A percentile compares a stretch with the other conserved stretches of the same genome.
Evolutionary conservation across 345 rosid species (phyloP).

Genomic region (Cochlearia excelsa): DNA sequence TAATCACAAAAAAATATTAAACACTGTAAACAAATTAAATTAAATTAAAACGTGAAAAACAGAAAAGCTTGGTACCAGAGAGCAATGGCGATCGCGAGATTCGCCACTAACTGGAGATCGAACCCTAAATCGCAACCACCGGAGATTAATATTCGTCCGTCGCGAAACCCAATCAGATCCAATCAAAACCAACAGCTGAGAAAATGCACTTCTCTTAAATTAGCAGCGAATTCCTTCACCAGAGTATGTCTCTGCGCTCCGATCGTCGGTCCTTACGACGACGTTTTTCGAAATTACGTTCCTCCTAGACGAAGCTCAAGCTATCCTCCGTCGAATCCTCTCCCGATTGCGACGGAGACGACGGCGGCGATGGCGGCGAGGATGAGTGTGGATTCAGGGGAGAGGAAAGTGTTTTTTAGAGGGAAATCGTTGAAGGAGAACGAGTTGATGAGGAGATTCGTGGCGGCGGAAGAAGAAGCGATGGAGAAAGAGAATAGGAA

Average conservation of each 20-base stretch:
- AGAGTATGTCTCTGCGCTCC: constrained; percentile 90
- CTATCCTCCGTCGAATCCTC: constrained; percentile 71
- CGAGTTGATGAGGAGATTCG: constrained; percentile 87
- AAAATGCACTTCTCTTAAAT: constrained; percentile 68
- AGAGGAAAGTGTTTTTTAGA: constrained; percentile 67
- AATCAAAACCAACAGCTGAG: constrained; percentile 45
- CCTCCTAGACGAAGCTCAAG: constrained; percentile 87
- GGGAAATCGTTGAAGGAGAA: constrained; percentile 89
- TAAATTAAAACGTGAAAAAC: constrained; percentile 6
- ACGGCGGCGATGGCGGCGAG: constrained; percentile 18
- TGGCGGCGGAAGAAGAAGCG: constrained; percentile 83
- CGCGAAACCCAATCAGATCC: constrained; percentile 37
- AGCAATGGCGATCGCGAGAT: constrained; percentile 73
- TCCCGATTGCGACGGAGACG: constrained; percentile 26
- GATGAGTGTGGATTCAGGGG: constrained; percentile 52
- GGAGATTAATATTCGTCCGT: constrained; percentile 34
- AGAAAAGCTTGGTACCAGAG: constrained; percentile 96
- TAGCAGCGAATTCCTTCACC: constrained; percentile 70
- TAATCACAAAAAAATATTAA: too few relatives aligned
- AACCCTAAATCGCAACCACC: constrained; percentile 41
- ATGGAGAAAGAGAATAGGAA: constrained; percentile 69
- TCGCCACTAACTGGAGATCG: constrained; percentile 52
- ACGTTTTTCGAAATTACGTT: constrained; percentile 64
- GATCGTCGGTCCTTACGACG: constrained; percentile 81
- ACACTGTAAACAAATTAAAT: too few relatives aligned